Evolutionary conservation across 2,329 filamentous ascomycete species (phyloP).

Genomic region (Aspergillus persii): DNA sequence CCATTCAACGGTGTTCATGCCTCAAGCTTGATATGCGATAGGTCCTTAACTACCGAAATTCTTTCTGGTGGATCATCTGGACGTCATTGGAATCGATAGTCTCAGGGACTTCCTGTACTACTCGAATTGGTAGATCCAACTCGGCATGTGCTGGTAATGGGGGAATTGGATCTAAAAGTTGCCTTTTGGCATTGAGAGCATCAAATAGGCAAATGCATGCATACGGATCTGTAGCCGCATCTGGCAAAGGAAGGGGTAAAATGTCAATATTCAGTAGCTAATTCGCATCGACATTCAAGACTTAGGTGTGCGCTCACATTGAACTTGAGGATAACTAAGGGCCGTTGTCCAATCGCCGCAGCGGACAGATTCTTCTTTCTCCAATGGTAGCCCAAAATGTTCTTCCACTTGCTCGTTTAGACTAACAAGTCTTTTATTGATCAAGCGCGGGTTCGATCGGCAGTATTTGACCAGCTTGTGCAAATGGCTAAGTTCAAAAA

Average conservation of each 20-base stretch:
- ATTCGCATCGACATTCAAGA: conserved; percentile 12
- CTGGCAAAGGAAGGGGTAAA: conserved; percentile 38
- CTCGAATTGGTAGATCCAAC: conserved; percentile 58
- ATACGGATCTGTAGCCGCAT: conserved; percentile 81
- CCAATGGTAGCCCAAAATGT: conserved; percentile 69
- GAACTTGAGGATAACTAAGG: conserved; percentile 63
- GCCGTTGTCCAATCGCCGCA: conserved; percentile 69
- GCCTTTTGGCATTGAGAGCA: conserved; percentile 66
- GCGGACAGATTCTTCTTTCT: conserved; percentile 69
- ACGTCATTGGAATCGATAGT: conserved; percentile 10
- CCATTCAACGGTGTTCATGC: too few species aligned
- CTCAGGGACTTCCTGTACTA: conserved; percentile 7
- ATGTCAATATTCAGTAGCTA: not conserved
- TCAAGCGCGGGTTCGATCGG: conserved; percentile 49
- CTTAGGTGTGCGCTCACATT: conserved; percentile 55
- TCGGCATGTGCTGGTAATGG: conserved; percentile 69
- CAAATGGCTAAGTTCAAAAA: conserved; percentile 80
- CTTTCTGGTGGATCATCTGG: conserved; percentile 10
- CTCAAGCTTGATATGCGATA: not conserved
- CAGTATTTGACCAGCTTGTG: conserved; percentile 73
- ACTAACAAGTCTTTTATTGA: conserved; percentile 66
- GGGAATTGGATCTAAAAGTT: conserved; percentile 65
- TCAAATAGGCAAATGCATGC: conserved; percentile 72
- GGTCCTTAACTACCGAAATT: not conserved
- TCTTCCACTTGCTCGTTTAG: conserved; percentile 70